phyloP scores from a whole-genome alignment of 2,329 filamentous ascomycete species.

The Cladosporium sp. region DNA sequence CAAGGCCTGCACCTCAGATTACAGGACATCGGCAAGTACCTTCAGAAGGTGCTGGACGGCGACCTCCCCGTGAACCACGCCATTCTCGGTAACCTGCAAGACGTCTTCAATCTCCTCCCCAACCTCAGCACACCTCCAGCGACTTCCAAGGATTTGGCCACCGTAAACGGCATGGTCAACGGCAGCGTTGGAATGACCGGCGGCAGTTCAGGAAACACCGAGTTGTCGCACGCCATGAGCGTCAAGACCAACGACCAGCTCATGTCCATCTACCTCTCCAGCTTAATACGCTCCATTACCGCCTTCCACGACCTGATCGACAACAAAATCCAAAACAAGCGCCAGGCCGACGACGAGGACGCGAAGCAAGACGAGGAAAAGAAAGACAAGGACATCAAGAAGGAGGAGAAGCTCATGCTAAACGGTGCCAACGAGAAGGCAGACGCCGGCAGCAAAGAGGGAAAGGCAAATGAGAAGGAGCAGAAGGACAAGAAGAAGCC shows the following conservation, averaged over 20 bases:
- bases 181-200: slow-evolving; percentile 52
- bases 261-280: slow-evolving; percentile 96
- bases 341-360: slow-evolving; percentile 94
- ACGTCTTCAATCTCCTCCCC: slow-evolving; percentile 96
- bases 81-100: slow-evolving; percentile 96
- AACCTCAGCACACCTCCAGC: slow-evolving; percentile 84
- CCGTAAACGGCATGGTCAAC: slow-evolving; percentile 48
- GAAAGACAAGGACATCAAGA: slow-evolving; percentile 49
- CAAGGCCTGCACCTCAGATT: slow-evolving; percentile 93
- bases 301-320: slow-evolving; percentile 99
- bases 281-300: slow-evolving; percentile 93
- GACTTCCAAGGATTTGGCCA: slow-evolving; percentile 58
- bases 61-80: slow-evolving; percentile 94
- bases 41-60: slow-evolving; percentile 91
- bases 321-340: slow-evolving; percentile 99
- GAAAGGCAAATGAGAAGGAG: slow-evolving; percentile 50
- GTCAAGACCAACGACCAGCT: slow-evolving; percentile 99
- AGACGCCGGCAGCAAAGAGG: slow-evolving; percentile 40
- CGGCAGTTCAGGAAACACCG: slow-evolving; percentile 61
- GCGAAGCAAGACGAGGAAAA: slow-evolving; percentile 64
- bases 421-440: slow-evolving; percentile 52
- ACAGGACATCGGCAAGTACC: slow-evolving; percentile 90
- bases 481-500: slow-evolving; percentile 52
- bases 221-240: slow-evolving; percentile 93
- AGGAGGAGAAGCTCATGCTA: slow-evolving; percentile 62